Base-by-base conservation (phyloP, 306 rosid species). In the Abrus pulchellus region DNA sequence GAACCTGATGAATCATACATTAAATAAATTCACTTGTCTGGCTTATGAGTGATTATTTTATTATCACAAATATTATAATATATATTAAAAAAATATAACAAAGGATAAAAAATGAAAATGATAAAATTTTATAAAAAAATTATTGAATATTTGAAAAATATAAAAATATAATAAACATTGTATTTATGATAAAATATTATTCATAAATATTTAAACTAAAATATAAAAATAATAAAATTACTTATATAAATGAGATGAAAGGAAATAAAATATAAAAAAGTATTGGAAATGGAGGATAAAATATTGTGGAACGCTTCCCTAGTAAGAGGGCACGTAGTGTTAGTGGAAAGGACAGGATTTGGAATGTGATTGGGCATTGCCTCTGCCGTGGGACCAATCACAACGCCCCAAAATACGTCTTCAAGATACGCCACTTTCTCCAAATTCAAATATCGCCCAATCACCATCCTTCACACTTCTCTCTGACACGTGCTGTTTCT, bases 401-500 rank as follows among this genome's bases (percentile, higher is more conserved):
- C 56, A 75, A 72, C 41, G 9, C 70, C 67, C 49, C 54, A 45
- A 40, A 60, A 75, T 47, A 59, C 44, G 55, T 60, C 62, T 28
- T 71, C 38, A 10, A 62, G 85, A 87, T 82, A 89, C 79, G 86
- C 82, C 83, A 49, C 73, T 76, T 76, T 76, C 52, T 0, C 43
- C 1, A 4, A 44, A 57, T 64, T 74, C 1, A 50, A 79, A 57
- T 79, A 36, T 29, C 33, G 13, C 1, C 87, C 87, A 87, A 90
- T 87, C 74, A 63, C 7, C 1, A 11, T 1, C 28, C 29, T 0
- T 3, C 10, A 1, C 79, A 83, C 76, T 54, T 68, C 82, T 80
- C 81, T 80, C 74, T 50, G 83, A 84, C 91, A 87, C 89, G 91
- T 87, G 91, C 84, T 54, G 88, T 27, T 1, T 63, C 28, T 47